phyloP scores from a whole-genome alignment of 192 early-diverging fungal genomes.

The Mycoemilia scoparia region DNA sequence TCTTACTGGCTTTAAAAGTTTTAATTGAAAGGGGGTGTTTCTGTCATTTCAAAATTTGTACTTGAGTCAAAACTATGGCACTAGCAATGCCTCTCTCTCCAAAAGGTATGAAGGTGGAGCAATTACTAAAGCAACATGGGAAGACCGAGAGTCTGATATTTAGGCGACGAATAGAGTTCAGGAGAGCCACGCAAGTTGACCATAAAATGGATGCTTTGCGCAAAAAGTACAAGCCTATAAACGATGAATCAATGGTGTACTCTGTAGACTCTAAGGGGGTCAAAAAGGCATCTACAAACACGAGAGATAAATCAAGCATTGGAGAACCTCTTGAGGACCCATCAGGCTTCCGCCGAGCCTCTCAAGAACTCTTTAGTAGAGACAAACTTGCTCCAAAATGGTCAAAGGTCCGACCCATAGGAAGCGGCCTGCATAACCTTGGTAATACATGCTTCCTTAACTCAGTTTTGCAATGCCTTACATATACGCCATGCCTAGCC shows the following conservation, averaged over 20 bases:
- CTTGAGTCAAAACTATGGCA: no score
- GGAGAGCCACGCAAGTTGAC: slow-evolving; percentile 34
- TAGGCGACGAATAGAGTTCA: slow-evolving; percentile 42
- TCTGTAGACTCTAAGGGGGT: neutral
- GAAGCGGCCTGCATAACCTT: slow-evolving; percentile 49
- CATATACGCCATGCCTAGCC: slow-evolving; percentile 53
- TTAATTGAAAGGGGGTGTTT: no score
- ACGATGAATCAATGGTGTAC: slow-evolving; percentile 8
- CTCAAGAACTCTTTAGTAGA: slow-evolving; percentile 37
- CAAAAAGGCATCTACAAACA: neutral
- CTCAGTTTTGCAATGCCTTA: slow-evolving; percentile 57
- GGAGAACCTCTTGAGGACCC: slow-evolving; percentile 2
- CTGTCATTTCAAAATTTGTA: no score
- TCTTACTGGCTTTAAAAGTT: no score
- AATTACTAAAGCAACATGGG: slow-evolving; percentile 21
- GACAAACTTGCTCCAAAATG: slow-evolving; percentile 35
- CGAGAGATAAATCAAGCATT: neutral
- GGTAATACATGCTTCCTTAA: slow-evolving; percentile 71
- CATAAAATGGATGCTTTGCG: slow-evolving; percentile 38
- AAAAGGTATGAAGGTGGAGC: no score
- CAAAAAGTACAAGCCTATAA: slow-evolving; percentile 45
- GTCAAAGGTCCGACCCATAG: slow-evolving; percentile 35
- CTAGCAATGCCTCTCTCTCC: no score
- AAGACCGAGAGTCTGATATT: slow-evolving; percentile 23
- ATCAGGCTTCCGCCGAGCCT: slow-evolving; percentile 35